These are phyloP conservation scores for Staphylotrichum longicolle DNA, from an alignment of 495 filamentous ascomycete genomes.

Conservation along the genomic window DNA sequence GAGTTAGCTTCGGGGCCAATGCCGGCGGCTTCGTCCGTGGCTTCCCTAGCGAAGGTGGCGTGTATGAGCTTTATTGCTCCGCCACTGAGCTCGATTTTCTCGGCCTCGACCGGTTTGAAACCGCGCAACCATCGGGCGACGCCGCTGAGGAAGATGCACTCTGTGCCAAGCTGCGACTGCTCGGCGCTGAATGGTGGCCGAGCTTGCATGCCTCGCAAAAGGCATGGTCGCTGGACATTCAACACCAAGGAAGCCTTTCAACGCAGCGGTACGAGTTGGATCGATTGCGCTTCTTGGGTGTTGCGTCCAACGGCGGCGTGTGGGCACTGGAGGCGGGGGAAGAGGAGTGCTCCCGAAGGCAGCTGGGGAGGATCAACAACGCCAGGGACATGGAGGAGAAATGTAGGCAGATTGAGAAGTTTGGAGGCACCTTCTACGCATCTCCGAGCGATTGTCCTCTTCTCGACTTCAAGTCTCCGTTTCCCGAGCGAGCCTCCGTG, in stretches of 20 bases:
- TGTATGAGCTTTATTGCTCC: not conserved
- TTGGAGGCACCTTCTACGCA: constrained; percentile 1
- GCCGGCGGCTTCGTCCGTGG: not conserved
- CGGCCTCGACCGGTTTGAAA: not conserved
- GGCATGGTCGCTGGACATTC: not conserved
- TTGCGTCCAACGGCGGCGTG: not conserved
- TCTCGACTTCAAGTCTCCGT: not conserved
- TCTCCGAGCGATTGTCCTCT: not conserved
- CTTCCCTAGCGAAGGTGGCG: not conserved
- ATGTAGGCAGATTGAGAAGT: constrained; percentile 2
- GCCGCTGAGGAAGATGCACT: not conserved
- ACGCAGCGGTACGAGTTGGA: not conserved
- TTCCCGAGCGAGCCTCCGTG: not conserved
- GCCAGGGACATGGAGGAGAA: not conserved
- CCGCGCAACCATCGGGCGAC: not conserved
- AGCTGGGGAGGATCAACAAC: not conserved
- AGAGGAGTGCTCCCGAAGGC: not conserved
- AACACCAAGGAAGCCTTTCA: not conserved
- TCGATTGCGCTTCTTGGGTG: not conserved
- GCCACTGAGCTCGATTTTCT: not conserved
- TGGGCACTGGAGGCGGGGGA: not conserved
- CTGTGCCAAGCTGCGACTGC: not conserved
- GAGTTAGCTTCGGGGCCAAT: not conserved
- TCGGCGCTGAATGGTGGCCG: constrained; percentile 1
- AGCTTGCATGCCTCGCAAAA: not conserved